Evolutionary conservation across 2,329 filamentous ascomycete species (phyloP).

Genomic region (Sarocladiaceae sp.): DNA sequence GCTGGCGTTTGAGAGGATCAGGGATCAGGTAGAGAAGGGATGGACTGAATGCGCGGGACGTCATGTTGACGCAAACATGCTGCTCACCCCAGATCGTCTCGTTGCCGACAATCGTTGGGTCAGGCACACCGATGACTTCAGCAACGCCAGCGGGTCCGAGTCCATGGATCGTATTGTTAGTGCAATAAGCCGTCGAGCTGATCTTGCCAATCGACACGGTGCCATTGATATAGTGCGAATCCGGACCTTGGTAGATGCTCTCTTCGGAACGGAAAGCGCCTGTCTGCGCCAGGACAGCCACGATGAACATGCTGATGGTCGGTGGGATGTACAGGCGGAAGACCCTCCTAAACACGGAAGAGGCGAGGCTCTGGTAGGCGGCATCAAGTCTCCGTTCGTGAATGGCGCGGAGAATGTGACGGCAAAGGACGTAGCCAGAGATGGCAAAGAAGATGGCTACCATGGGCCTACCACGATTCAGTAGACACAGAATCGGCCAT

Average conservation of each 20-base stretch:
- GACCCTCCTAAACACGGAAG: slow-evolving; percentile 29
- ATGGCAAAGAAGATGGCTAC: slow-evolving; percentile 38
- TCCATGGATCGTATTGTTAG: slow-evolving; percentile 22
- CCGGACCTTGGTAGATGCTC: slow-evolving; percentile 28
- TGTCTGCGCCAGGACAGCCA: slow-evolving; percentile 30
- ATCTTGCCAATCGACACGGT: slow-evolving; percentile 23
- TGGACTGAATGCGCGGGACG: slow-evolving; percentile 22
- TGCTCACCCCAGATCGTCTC: slow-evolving; percentile 21
- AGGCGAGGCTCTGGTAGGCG: slow-evolving; percentile 30
- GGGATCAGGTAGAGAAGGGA: slow-evolving; percentile 23
- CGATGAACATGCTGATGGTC: slow-evolving; percentile 33
- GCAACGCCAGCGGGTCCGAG: slow-evolving; percentile 22
- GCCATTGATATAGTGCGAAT: slow-evolving; percentile 33
- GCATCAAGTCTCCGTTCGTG: slow-evolving; percentile 27
- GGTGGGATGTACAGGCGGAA: slow-evolving; percentile 34
- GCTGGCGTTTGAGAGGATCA: slow-evolving; percentile 4
- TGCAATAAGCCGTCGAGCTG: slow-evolving; percentile 15
- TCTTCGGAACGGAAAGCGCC: slow-evolving; percentile 29
- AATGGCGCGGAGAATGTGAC: slow-evolving; percentile 30
- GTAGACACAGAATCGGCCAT: slow-evolving; percentile 32
- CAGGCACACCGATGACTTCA: slow-evolving; percentile 21
- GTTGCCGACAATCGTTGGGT: slow-evolving; percentile 22
- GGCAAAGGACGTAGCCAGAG: slow-evolving; percentile 34
- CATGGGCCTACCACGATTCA: slow-evolving; percentile 34
- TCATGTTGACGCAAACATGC: slow-evolving; percentile 26